Percentiles rank a stretch among this genome's conserved stretches.
Evolutionary conservation across 768 basidiomycete species (phyloP).

Genomic region (Lyophyllum shimeji): DNA sequence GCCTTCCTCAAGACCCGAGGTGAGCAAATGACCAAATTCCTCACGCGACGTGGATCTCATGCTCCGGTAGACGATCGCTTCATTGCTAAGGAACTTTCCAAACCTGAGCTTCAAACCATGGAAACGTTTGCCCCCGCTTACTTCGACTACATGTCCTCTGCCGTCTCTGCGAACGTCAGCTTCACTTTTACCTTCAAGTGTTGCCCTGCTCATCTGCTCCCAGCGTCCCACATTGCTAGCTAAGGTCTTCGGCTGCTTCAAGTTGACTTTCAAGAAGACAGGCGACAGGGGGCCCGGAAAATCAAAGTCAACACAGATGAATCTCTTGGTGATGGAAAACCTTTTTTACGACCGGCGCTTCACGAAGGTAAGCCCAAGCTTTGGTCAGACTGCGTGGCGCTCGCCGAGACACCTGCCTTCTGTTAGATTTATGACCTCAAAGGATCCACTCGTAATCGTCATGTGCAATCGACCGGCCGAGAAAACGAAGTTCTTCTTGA

Average conservation of each 20-base stretch:
- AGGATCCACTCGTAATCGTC: conserved; percentile 91
- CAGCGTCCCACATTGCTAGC: conserved; percentile 93
- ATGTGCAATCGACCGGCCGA: conserved; percentile 86
- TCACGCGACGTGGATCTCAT: conserved; percentile 1
- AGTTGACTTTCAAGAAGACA: conserved; percentile 84
- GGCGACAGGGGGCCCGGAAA: conserved; percentile 64
- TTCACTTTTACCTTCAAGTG: conserved; percentile 3
- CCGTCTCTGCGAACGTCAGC: conserved; percentile 79
- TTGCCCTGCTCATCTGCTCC: conserved; percentile 10
- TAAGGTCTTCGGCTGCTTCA: conserved; percentile 96
- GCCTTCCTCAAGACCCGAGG: conserved; percentile 96
- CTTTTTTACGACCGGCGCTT: conserved; percentile 92
- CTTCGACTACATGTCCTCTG: conserved; percentile 98
- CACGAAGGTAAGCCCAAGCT: conserved; percentile 58
- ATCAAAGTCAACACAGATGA: conserved; percentile 88
- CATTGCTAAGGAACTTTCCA: conserved; percentile 95
- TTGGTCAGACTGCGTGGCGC: background rate
- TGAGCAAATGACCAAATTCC: conserved; percentile 26
- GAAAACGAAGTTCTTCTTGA: conserved; percentile 94
- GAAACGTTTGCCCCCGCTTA: conserved; percentile 97
- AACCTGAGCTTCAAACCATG: conserved; percentile 90
- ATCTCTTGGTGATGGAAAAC: conserved; percentile 97
- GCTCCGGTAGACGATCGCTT: conserved; percentile 83
- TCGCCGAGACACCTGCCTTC: background rate
- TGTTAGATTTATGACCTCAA: conserved; percentile 93